These are phyloP conservation scores for Taiwanofungus camphoratus DNA, from an alignment of 1,284 basidiomycete species.

Conservation along the genomic window DNA sequence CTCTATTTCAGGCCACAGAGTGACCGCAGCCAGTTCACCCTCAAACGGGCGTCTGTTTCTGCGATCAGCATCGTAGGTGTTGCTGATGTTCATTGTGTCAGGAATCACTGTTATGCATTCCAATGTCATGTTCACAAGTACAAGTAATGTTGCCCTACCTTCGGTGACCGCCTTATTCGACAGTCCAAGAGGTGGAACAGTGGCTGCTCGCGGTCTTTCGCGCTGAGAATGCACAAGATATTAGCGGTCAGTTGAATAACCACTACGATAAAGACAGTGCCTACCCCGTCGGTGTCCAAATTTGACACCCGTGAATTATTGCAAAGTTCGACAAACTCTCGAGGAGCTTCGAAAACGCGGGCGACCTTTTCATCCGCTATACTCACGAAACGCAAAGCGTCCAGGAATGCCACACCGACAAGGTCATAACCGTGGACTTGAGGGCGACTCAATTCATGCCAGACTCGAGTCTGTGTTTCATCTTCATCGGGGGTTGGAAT, in stretches of 20 bases:
- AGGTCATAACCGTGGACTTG: slow-evolving; percentile 95
- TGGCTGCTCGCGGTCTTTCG: slow-evolving; percentile 53
- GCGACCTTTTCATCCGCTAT: slow-evolving; percentile 91
- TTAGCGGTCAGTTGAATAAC: neutral
- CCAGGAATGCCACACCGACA: slow-evolving; percentile 74
- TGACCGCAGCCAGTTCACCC: slow-evolving; percentile 76
- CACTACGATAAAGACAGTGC: neutral
- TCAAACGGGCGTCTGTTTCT: slow-evolving; percentile 67
- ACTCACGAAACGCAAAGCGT: slow-evolving; percentile 74
- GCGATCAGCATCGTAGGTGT: slow-evolving; percentile 13
- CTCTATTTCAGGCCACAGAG: slow-evolving; percentile 96
- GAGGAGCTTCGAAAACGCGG: slow-evolving; percentile 86
- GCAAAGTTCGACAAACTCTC: slow-evolving; percentile 64
- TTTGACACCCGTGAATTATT: slow-evolving; percentile 44
- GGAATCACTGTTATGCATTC: slow-evolving; percentile 7
- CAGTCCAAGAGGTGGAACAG: slow-evolving; percentile 71
- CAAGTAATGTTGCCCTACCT: slow-evolving; percentile 31
- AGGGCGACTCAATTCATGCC: slow-evolving; percentile 88
- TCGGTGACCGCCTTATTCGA: slow-evolving; percentile 65
- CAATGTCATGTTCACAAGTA: neutral
- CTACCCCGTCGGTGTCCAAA: slow-evolving; percentile 43
- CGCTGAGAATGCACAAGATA: slow-evolving; percentile 17
- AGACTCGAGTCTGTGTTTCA: slow-evolving; percentile 31
- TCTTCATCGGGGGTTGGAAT: slow-evolving; percentile 23
- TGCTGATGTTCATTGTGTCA: slow-evolving; percentile 11